A percentile compares a stretch with the other conserved stretches of the same genome.
Evolutionary conservation across 1,284 basidiomycete species (phyloP).

Genomic region (Cryptococcus sp.): DNA sequence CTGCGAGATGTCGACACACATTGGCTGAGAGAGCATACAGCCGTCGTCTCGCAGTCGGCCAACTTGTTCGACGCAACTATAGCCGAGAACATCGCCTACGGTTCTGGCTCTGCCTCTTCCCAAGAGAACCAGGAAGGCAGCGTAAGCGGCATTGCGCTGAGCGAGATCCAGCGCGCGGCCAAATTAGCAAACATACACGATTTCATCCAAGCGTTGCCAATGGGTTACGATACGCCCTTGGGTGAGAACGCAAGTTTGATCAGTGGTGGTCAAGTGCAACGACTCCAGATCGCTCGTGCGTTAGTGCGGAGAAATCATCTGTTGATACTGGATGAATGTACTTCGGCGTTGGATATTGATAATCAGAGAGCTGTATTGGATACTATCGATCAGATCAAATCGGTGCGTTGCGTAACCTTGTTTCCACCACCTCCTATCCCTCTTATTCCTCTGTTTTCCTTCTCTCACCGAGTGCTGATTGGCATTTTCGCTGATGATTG

Average conservation of each 20-base stretch:
- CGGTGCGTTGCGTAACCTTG: conserved; percentile 40
- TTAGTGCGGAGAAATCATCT: conserved; percentile 70
- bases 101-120: conserved; percentile 40
- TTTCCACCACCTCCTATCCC: not conserved
- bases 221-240: conserved; percentile 80
- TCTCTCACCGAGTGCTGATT: too few relatives aligned
- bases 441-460: too few relatives aligned
- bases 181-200: conserved; percentile 77
- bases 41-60: conserved; percentile 81
- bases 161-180: conserved; percentile 69
- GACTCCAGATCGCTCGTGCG: conserved; percentile 87
- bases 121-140: too few relatives aligned
- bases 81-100: conserved; percentile 84
- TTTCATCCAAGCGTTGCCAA: conserved; percentile 76
- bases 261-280: conserved; percentile 92
- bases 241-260: conserved; percentile 87
- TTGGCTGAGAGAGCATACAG: conserved; percentile 76
- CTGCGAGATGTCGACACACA: conserved; percentile 64
- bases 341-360: conserved; percentile 79
- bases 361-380: conserved; percentile 80
- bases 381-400: conserved; percentile 66
- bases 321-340: conserved; percentile 93
- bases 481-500: too few relatives aligned
- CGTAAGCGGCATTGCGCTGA: conserved; percentile 52
- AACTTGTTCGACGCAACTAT: conserved; percentile 84